These are phyloP conservation scores for Sporormia fimetaria DNA, from an alignment of 495 filamentous ascomycete genomes.

Conservation along the genomic window DNA sequence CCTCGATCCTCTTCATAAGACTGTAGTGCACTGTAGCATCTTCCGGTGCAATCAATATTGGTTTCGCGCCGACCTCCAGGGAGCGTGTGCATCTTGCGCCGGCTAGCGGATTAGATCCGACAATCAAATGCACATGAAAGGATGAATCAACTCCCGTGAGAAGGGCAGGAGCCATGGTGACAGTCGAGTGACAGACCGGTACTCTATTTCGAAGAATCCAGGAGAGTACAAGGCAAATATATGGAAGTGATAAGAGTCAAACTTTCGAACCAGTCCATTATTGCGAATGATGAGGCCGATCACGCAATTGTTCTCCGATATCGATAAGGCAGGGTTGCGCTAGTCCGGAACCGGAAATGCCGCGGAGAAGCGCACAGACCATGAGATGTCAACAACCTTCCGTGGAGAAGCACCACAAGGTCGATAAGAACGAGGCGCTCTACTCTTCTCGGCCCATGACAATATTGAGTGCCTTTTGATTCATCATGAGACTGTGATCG, in stretches of 20 bases:
- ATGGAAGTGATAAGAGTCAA: too few relatives aligned
- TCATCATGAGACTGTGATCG: conserved; percentile 57
- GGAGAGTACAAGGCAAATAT: background rate
- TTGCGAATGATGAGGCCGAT: too few relatives aligned
- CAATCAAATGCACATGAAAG: conserved; percentile 70
- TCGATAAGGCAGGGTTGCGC: conserved; percentile 14
- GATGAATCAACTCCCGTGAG: conserved; percentile 67
- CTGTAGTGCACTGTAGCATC: conserved; percentile 56
- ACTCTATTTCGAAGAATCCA: background rate
- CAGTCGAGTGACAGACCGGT: background rate
- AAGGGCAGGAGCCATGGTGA: conserved; percentile 41
- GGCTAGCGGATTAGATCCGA: conserved; percentile 80
- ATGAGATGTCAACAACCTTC: too few relatives aligned
- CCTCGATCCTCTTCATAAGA: conserved; percentile 59
- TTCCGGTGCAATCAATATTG: conserved; percentile 69
- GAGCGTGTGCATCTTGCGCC: conserved; percentile 70
- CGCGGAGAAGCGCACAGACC: conserved; percentile 12
- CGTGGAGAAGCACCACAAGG: background rate
- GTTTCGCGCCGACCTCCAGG: conserved; percentile 72
- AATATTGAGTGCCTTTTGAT: conserved; percentile 59
- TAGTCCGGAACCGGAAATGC: conserved; percentile 6
- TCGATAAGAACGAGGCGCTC: background rate
- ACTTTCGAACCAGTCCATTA: too few relatives aligned
- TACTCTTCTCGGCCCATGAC: conserved; percentile 58
- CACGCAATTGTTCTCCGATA: conserved; percentile 16